Evolutionary conservation across 495 filamentous ascomycete species (phyloP).

Genomic region (Pyronema omphalodes): DNA sequence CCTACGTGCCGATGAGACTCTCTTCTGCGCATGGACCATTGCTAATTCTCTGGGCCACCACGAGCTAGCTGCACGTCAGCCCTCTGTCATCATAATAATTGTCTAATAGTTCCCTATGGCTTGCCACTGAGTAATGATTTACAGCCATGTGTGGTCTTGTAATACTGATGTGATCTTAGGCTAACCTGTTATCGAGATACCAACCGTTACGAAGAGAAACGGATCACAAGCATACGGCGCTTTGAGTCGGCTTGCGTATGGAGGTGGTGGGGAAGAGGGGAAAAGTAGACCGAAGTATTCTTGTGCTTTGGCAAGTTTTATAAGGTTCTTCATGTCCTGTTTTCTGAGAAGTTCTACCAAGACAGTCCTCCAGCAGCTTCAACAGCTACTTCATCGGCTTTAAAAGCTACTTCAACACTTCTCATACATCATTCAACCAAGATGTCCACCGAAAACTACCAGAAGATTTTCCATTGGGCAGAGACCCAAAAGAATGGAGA

Average conservation of each 20-base stretch:
- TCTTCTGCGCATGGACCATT: too few species aligned
- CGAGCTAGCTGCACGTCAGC: too few species aligned
- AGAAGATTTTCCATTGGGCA: constrained; percentile 41
- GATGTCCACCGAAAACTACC: constrained; percentile 28
- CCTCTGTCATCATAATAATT: too few species aligned
- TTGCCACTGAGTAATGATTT: too few species aligned
- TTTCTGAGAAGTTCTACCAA: background rate
- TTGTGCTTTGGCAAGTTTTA: background rate
- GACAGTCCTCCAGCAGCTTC: background rate
- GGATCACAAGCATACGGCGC: background rate
- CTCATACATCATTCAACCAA: background rate
- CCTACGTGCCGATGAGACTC: too few species aligned
- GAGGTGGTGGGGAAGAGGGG: background rate
- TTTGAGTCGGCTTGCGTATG: background rate
- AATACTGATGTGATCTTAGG: background rate
- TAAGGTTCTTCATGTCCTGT: background rate
- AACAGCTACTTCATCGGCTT: background rate
- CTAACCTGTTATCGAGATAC: background rate
- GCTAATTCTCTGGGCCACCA: too few species aligned
- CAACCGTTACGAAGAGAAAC: background rate
- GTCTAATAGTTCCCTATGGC: too few species aligned
- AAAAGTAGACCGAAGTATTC: too few species aligned
- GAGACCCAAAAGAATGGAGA: constrained; percentile 36
- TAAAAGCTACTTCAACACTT: background rate
- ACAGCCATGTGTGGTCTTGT: too few species aligned